Conservation (phyloP, 2,329 filamentous ascomycete genomes). For the Aspergillus puulaauensis region DNA sequence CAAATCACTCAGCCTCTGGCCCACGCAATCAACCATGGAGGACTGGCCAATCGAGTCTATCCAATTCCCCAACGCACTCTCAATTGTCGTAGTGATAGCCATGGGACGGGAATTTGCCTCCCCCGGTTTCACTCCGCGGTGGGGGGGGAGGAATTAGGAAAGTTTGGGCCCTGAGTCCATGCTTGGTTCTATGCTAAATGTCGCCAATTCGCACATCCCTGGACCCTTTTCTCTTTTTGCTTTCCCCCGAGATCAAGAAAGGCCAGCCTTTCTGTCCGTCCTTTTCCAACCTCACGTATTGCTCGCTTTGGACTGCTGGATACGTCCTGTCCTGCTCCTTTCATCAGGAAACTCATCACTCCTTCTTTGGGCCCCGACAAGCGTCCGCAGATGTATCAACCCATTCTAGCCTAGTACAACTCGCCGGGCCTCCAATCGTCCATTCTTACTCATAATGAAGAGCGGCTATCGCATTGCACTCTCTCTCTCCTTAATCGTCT, state of each 20-base stretch:
- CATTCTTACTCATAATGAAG: constrained; percentile 26
- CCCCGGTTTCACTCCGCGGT: background rate
- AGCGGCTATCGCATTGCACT: constrained; percentile 28
- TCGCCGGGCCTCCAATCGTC: background rate
- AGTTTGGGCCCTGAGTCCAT: background rate
- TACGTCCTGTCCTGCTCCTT: background rate
- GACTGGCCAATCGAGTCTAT: background rate
- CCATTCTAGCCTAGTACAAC: background rate
- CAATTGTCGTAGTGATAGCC: background rate
- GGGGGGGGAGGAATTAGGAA: background rate
- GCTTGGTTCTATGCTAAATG: background rate
- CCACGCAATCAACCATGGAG: background rate
- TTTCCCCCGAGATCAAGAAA: no score
- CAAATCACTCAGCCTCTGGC: background rate
- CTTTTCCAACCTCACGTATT: background rate
- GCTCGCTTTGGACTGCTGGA: background rate
- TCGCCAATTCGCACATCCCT: background rate
- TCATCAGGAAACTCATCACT: background rate
- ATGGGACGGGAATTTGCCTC: background rate
- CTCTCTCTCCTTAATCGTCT: constrained; percentile 23
- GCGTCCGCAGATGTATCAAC: background rate
- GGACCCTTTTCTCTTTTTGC: background rate
- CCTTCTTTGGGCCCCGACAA: background rate
- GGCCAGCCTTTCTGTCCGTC: background rate
- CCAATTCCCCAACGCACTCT: background rate